These are phyloP conservation scores for Aquilaria yunnanensis DNA, from an alignment of 345 rosid species.

Conservation along the genomic window DNA sequence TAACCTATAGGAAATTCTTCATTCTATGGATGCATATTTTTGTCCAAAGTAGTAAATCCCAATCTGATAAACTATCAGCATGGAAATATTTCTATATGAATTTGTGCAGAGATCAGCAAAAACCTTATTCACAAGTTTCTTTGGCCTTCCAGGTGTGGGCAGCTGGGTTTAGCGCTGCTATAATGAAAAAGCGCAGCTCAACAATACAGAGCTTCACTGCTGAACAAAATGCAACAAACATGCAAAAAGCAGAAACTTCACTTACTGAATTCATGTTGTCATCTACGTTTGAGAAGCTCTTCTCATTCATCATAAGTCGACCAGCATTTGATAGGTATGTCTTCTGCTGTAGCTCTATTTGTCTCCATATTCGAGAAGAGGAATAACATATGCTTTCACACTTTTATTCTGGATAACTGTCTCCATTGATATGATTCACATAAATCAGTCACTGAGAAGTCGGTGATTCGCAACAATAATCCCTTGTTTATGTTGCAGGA, in stretches of 20 bases:
- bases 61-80: too few relatives aligned
- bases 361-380: too few relatives aligned
- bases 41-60: too few relatives aligned
- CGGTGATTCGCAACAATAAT: not conserved
- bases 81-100: too few relatives aligned
- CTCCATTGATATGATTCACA: too few relatives aligned
- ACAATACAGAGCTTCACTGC: constrained; percentile 19
- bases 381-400: too few relatives aligned
- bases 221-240: constrained; percentile 10
- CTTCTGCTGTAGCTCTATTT: not conserved
- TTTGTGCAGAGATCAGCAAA: too few relatives aligned
- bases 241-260: constrained; percentile 28
- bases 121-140: constrained; percentile 1
- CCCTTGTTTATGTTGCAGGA: constrained; percentile 43
- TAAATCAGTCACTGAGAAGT: too few relatives aligned
- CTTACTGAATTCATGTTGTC: constrained; percentile 42
- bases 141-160: constrained; percentile 76
- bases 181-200: constrained; percentile 62
- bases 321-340: constrained; percentile 64
- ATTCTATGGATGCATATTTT: too few relatives aligned
- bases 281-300: constrained; percentile 49
- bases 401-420: too few relatives aligned
- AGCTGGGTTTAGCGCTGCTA: constrained; percentile 78
- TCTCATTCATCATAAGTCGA: constrained; percentile 38
- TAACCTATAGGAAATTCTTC: too few relatives aligned